A percentile compares a stretch with the other conserved stretches of the same genome.
Conservation (phyloP, 768 basidiomycete species). For the Lepiota subincarnata region DNA sequence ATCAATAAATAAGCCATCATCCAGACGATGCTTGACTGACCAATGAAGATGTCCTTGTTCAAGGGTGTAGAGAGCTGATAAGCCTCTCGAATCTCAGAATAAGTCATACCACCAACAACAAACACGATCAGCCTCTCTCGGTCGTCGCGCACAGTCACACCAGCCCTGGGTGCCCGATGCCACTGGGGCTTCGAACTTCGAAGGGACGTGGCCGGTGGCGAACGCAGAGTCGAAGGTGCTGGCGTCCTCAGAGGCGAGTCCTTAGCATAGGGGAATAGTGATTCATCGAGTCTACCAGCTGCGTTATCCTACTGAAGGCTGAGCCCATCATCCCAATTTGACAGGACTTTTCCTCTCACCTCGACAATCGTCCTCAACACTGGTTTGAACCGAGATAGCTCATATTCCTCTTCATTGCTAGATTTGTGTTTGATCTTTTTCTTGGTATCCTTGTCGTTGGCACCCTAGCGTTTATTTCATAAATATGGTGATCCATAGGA, state of each 20-base stretch:
- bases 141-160: constrained; percentile 39
- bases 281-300: constrained; percentile 69
- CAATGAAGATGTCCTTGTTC: constrained; percentile 89
- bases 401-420: constrained; percentile 87
- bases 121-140: constrained; percentile 84
- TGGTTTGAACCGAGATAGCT: constrained; percentile 92
- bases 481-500: no score
- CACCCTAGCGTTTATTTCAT: constrained; percentile 39
- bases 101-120: constrained; percentile 92
- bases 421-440: constrained; percentile 79
- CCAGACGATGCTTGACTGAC: constrained; percentile 34
- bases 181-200: constrained; percentile 88
- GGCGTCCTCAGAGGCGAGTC: constrained; percentile 63
- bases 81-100: constrained; percentile 88
- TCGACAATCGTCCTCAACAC: constrained; percentile 77
- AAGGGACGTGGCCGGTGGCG: constrained; percentile 50
- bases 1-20: neutral
- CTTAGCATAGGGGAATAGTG: constrained; percentile 85
- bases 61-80: constrained; percentile 72
- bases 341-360: constrained; percentile 37
- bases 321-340: neutral
- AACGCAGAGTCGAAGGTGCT: constrained; percentile 40
- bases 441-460: constrained; percentile 73
- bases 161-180: constrained; percentile 69
- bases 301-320: constrained; percentile 66